Evolutionary conservation across 2,329 filamentous ascomycete species (phyloP).

Genomic region (Fusarium domesticum): DNA sequence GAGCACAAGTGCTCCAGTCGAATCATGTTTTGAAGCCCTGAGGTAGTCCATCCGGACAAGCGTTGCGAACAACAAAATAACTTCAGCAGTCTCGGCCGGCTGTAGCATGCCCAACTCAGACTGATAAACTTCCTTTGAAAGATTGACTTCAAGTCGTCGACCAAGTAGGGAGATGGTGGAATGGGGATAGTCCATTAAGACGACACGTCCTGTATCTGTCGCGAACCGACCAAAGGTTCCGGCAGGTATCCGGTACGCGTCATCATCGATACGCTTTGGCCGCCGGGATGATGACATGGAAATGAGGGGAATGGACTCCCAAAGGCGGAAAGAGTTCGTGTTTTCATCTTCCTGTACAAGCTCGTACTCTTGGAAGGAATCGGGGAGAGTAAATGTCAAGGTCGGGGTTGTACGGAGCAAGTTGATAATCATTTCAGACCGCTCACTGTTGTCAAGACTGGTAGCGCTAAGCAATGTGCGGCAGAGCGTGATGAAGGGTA

Average conservation of each 20-base stretch:
- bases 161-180: constrained; percentile 78
- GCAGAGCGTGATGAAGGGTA: constrained; percentile 72
- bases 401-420: constrained; percentile 66
- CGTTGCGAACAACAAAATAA: constrained; percentile 69
- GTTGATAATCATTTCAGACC: constrained; percentile 54
- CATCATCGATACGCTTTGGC: constrained; percentile 43
- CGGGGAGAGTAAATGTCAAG: constrained; percentile 75
- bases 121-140: constrained; percentile 54
- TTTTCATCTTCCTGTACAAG: constrained; percentile 84
- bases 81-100: constrained; percentile 65
- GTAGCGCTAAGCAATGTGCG: constrained; percentile 54
- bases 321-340: constrained; percentile 71
- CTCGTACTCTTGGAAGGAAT: constrained; percentile 69
- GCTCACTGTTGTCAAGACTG: constrained; percentile 32
- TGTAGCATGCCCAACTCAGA: constrained; percentile 53
- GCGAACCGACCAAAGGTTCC: constrained; percentile 71
- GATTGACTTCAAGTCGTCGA: constrained; percentile 67
- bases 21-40: constrained; percentile 31
- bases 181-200: constrained; percentile 74
- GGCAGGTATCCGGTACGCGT: constrained; percentile 59
- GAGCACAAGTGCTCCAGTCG: constrained; percentile 33
- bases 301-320: constrained; percentile 63
- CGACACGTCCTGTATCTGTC: constrained; percentile 71
- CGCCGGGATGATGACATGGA: constrained; percentile 44
- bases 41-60: constrained; percentile 56